Conservation (phyloP, 2,329 filamentous ascomycete species). For the Chaetomium sp. region DNA sequence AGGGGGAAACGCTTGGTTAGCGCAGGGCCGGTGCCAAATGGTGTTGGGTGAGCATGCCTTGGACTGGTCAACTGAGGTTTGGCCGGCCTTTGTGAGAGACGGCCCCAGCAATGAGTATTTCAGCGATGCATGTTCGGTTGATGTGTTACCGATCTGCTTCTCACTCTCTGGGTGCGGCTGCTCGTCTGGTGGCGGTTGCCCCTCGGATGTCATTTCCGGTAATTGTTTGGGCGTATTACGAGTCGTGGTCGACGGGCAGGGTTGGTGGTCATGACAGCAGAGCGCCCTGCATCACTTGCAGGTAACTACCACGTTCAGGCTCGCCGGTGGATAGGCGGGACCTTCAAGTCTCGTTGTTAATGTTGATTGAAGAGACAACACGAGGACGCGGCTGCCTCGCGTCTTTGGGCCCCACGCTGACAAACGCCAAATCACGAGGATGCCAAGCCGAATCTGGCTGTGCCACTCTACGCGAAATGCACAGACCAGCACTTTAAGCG, state of each 20-base stretch:
- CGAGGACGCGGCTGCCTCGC: not conserved
- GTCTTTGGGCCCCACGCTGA: constrained; percentile 4
- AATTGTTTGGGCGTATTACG: constrained; percentile 1
- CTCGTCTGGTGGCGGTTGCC: not conserved
- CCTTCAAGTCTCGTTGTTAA: not conserved
- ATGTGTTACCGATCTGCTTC: constrained; percentile 7
- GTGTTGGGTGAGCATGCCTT: constrained; percentile 56
- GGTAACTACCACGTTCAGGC: not conserved
- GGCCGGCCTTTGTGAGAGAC: constrained; percentile 89
- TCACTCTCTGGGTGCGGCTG: not conserved
- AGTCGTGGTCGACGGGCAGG: not conserved
- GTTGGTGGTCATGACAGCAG: constrained; percentile 16
- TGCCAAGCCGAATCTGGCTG: not conserved
- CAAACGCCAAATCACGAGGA: constrained; percentile 24
- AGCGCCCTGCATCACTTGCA: not conserved
- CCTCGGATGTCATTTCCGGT: constrained; percentile 31
- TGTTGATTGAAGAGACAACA: not conserved
- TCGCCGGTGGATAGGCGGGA: not conserved
- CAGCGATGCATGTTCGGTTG: constrained; percentile 58
- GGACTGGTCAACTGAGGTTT: constrained; percentile 88
- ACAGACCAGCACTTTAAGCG: constrained; percentile 23
- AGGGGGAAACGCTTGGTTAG: constrained; percentile 14
- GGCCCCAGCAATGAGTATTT: constrained; percentile 91
- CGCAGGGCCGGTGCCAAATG: too few relatives aligned
- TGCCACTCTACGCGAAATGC: constrained; percentile 13